A percentile compares a stretch with the other conserved stretches of the same genome.
These are phyloP conservation scores for Penium margaritaceum DNA, from an alignment of 139 green algal species.

Conservation along the genomic window DNA sequence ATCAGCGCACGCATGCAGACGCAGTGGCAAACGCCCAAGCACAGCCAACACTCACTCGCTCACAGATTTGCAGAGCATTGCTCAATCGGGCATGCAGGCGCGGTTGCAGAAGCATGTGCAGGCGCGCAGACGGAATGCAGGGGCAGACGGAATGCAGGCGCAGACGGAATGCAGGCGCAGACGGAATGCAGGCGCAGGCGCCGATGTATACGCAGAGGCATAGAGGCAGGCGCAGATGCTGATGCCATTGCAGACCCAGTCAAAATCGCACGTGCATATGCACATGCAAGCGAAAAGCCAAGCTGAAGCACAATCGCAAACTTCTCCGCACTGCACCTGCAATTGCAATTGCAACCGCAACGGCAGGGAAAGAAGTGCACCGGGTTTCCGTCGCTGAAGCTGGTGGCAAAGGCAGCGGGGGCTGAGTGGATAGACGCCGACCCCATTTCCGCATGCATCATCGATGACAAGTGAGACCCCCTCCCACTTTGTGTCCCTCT, in stretches of 20 bases:
- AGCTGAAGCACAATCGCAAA: no score
- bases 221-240: neutral
- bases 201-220: neutral
- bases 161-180: no score
- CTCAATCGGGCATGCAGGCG: no score
- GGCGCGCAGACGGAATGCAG: no score
- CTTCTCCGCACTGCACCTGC: neutral
- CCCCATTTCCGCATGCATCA: slow-evolving; percentile 38
- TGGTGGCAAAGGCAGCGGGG: slow-evolving; percentile 7
- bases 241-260: neutral
- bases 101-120: no score
- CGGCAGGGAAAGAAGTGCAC: slow-evolving; percentile 38
- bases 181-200: no score
- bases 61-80: neutral
- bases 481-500: no score
- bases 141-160: no score
- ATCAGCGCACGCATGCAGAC: neutral
- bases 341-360: neutral
- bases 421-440: slow-evolving; percentile 30
- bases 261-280: no score
- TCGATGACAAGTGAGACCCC: slow-evolving; percentile 7
- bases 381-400: slow-evolving; percentile 33
- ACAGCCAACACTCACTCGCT: neutral
- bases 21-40: no score
- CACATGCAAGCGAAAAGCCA: no score